A percentile compares a stretch with the other conserved stretches of the same genome.
phyloP scores from a whole-genome alignment of 1,139 yeast genomes.

The Lodderomyces jiufengensis region DNA sequence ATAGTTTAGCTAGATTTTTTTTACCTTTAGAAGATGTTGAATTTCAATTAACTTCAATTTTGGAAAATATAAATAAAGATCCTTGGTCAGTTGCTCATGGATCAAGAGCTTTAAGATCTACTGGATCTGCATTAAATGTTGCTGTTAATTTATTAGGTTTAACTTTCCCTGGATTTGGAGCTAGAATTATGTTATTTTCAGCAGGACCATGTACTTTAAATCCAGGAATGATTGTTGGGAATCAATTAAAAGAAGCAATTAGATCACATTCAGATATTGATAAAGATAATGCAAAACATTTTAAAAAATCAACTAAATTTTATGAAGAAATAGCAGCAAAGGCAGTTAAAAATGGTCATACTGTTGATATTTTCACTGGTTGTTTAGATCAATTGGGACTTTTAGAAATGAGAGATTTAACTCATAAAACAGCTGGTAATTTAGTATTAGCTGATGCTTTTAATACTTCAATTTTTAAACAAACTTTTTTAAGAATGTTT shows the following conservation, averaged over 20 bases:
- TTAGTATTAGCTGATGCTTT: slow-evolving; percentile 90
- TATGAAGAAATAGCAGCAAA: slow-evolving; percentile 78
- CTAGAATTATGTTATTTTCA: slow-evolving; percentile 84
- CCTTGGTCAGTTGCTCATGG: slow-evolving; percentile 93
- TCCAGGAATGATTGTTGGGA: slow-evolving; percentile 93
- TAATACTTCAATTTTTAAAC: slow-evolving; percentile 94
- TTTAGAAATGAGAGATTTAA: slow-evolving; percentile 89
- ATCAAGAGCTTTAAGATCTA: slow-evolving; percentile 84
- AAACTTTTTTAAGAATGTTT: slow-evolving; percentile 84
- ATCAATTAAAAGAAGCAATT: slow-evolving; percentile 90
- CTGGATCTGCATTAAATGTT: slow-evolving; percentile 88
- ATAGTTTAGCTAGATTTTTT: slow-evolving; percentile 70
- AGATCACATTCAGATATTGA: slow-evolving; percentile 97
- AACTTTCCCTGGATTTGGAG: slow-evolving; percentile 86
- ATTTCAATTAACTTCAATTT: slow-evolving; percentile 74
- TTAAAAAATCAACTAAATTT: slow-evolving; percentile 83
- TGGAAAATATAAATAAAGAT: slow-evolving; percentile 77
- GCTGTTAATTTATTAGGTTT: slow-evolving; percentile 82
- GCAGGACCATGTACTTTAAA: slow-evolving; percentile 96
- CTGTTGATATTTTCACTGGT: slow-evolving; percentile 93
- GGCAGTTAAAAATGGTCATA: slow-evolving; percentile 69
- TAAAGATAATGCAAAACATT: slow-evolving; percentile 73
- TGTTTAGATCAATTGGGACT: slow-evolving; percentile 98
- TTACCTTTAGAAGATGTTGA: slow-evolving; percentile 85
- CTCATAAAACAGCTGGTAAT: slow-evolving; percentile 92